phyloP scores from a whole-genome alignment of 2,329 filamentous ascomycete genomes.

The Cercospora zeae-maydis region DNA sequence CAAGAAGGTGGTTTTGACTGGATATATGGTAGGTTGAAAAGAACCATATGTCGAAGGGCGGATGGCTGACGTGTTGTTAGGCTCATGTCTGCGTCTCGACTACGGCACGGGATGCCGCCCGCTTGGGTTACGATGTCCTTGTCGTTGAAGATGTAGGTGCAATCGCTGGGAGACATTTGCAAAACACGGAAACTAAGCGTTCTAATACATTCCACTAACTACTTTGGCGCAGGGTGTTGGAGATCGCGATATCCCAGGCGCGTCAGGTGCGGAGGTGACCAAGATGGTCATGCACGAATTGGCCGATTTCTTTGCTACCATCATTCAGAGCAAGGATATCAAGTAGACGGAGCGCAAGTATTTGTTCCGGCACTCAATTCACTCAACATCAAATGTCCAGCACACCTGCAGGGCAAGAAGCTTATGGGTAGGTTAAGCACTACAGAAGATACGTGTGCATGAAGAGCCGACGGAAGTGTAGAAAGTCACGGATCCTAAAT shows the following conservation, averaged over 20 bases:
- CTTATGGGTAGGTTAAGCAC: background rate
- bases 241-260: slow-evolving; percentile 63
- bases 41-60: background rate
- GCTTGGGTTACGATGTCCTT: slow-evolving; percentile 62
- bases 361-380: background rate
- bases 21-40: slow-evolving; percentile 50
- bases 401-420: background rate
- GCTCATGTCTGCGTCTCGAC: slow-evolving; percentile 64
- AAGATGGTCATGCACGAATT: slow-evolving; percentile 57
- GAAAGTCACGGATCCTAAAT: too few species aligned
- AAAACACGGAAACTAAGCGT: too few species aligned
- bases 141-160: slow-evolving; percentile 50
- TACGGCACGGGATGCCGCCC: slow-evolving; percentile 58
- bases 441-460: background rate
- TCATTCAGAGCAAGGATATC: slow-evolving; percentile 52
- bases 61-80: slow-evolving; percentile 31
- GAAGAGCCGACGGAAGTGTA: too few species aligned
- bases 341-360: slow-evolving; percentile 30
- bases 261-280: slow-evolving; percentile 53
- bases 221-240: slow-evolving; percentile 49
- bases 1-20: slow-evolving; percentile 60
- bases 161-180: too few species aligned
- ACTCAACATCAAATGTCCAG: background rate
- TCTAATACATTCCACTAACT: too few species aligned
- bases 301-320: slow-evolving; percentile 60